phyloP scores from a whole-genome alignment of 495 filamentous ascomycete genomes.

The Aspergillus coremiiformis region DNA sequence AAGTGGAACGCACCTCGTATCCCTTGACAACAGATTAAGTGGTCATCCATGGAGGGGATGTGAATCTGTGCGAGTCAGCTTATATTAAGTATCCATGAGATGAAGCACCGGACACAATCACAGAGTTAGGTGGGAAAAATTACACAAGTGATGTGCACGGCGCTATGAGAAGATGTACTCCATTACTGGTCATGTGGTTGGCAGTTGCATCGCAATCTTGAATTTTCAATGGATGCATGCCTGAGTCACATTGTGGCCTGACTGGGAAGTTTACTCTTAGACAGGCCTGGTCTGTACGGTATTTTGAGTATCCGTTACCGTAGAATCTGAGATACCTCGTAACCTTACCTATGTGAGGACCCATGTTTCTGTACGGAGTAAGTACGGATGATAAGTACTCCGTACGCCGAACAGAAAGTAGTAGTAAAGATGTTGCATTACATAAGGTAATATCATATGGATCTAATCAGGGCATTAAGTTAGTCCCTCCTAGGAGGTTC shows the following conservation, averaged over 20 bases:
- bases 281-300: not conserved
- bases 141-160: slow-evolving; percentile 6
- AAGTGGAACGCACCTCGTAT: slow-evolving; percentile 4
- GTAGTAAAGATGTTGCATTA: not conserved
- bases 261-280: not conserved
- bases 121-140: not conserved
- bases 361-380: too few species aligned
- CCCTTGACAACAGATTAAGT: not conserved
- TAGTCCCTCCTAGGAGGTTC: too few species aligned
- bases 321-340: not conserved
- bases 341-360: too few species aligned
- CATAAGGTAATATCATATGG: not conserved
- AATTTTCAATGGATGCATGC: not conserved
- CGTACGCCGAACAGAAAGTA: too few species aligned
- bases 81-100: slow-evolving; percentile 2
- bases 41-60: not conserved
- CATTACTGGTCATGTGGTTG: slow-evolving; percentile 2
- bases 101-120: not conserved
- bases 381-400: too few species aligned
- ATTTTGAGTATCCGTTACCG: not conserved
- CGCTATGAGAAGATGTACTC: not conserved
- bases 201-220: not conserved
- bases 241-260: not conserved
- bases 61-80: slow-evolving; percentile 1
- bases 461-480: not conserved